Percentiles rank a stretch among this genome's conserved stretches.
These are phyloP conservation scores for Lactarius sp. DNA, from an alignment of 768 basidiomycete species.

Conservation along the genomic window DNA sequence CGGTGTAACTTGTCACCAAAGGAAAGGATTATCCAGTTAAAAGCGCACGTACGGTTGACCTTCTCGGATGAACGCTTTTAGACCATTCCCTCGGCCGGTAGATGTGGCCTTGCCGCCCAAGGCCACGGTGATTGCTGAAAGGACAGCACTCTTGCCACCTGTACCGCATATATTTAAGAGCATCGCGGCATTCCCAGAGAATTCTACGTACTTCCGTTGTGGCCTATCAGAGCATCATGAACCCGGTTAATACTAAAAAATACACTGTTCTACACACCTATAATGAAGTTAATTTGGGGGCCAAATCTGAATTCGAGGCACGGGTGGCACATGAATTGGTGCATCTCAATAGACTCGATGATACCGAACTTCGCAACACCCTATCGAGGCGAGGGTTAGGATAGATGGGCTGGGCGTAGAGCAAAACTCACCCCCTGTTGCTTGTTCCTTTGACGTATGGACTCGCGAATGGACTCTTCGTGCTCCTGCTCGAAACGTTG, in stretches of 20 bases:
- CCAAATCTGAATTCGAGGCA: slow-evolving; percentile 81
- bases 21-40: neutral
- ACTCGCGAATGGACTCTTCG: slow-evolving; percentile 50
- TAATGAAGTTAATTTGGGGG: slow-evolving; percentile 95
- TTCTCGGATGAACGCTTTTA: slow-evolving; percentile 82
- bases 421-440: slow-evolving; percentile 43
- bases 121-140: slow-evolving; percentile 89
- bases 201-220: slow-evolving; percentile 81
- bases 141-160: slow-evolving; percentile 95
- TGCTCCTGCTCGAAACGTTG: slow-evolving; percentile 60
- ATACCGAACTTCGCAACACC: slow-evolving; percentile 81
- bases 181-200: slow-evolving; percentile 1
- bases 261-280: slow-evolving; percentile 46
- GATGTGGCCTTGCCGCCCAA: slow-evolving; percentile 90
- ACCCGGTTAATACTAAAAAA: neutral
- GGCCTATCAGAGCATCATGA: slow-evolving; percentile 44
- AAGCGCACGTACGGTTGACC: slow-evolving; percentile 61
- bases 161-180: neutral
- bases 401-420: neutral
- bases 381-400: slow-evolving; percentile 36
- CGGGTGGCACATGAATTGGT: slow-evolving; percentile 96
- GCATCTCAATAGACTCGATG: slow-evolving; percentile 79
- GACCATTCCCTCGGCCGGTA: slow-evolving; percentile 82
- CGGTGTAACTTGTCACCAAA: slow-evolving; percentile 8
- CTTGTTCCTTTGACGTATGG: slow-evolving; percentile 42